A percentile compares a stretch with the other conserved stretches of the same genome.
Evolutionary conservation across 2,329 filamentous ascomycete genomes (phyloP).

Genomic region (Delphinella strobiligena): DNA sequence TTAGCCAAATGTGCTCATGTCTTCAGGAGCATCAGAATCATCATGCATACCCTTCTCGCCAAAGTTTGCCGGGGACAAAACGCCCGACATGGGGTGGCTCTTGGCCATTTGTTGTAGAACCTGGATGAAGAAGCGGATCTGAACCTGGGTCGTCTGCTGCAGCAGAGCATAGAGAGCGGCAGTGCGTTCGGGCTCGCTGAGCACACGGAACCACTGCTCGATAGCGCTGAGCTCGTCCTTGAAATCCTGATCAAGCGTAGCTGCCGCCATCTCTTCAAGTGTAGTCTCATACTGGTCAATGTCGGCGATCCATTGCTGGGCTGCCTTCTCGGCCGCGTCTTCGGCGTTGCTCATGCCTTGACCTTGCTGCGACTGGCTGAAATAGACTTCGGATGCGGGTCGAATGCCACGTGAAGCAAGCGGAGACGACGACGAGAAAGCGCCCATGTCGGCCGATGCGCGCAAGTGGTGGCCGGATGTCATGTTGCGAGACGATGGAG

Average conservation of each 20-base stretch:
- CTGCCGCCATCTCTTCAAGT: constrained; percentile 95
- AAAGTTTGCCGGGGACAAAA: constrained; percentile 88
- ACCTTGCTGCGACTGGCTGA: constrained; percentile 61
- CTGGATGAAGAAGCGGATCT: constrained; percentile 98
- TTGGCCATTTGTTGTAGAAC: constrained; percentile 98
- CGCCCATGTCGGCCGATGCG: constrained; percentile 91
- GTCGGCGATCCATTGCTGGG: constrained; percentile 97
- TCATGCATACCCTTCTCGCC: constrained; percentile 65
- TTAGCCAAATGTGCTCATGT: too few species aligned
- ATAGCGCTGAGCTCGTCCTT: constrained; percentile 98
- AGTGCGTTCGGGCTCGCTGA: constrained; percentile 92
- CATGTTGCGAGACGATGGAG: constrained; percentile 65
- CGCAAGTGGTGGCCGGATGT: constrained; percentile 76
- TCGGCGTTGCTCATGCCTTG: constrained; percentile 50
- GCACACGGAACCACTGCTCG: constrained; percentile 97
- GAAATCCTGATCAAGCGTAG: constrained; percentile 97
- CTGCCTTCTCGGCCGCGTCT: constrained; percentile 83
- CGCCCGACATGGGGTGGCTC: constrained; percentile 91
- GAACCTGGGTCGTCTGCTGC: constrained; percentile 96
- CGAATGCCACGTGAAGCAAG: constrained; percentile 69
- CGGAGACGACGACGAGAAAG: constrained; percentile 52
- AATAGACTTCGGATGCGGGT: constrained; percentile 86
- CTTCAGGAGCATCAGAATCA: too few species aligned
- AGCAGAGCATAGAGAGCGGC: constrained; percentile 89
- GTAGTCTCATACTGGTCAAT: constrained; percentile 99